Evolutionary conservation across 441 rosid genomes (phyloP).

Genomic region (Brassica balearica): DNA sequence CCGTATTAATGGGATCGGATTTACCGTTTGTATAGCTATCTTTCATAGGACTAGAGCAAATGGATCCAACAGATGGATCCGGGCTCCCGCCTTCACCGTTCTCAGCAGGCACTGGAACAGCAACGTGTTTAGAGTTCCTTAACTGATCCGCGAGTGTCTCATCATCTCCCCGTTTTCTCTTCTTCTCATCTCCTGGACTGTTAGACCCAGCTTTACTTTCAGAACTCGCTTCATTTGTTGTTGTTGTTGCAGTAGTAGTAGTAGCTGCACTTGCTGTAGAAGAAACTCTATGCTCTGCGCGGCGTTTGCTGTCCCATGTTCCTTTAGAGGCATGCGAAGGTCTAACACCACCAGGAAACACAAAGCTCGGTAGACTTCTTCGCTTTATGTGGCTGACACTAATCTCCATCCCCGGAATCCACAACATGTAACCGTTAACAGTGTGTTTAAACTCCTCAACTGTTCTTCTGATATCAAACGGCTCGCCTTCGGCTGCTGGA

Average conservation of each 20-base stretch:
- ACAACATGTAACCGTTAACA: slow-evolving; percentile 60
- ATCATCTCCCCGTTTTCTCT: slow-evolving; percentile 70
- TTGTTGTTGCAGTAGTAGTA: neutral
- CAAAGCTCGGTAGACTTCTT: slow-evolving; percentile 75
- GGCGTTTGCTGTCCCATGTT: slow-evolving; percentile 75
- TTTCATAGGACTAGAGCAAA: slow-evolving; percentile 49
- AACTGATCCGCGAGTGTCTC: slow-evolving; percentile 43
- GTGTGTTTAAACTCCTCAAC: slow-evolving; percentile 84
- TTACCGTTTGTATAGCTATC: slow-evolving; percentile 49
- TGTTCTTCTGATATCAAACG: slow-evolving; percentile 87
- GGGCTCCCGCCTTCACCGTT: slow-evolving; percentile 53
- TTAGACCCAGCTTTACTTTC: slow-evolving; percentile 64
- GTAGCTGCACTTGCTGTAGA: slow-evolving; percentile 31
- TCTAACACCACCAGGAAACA: slow-evolving; percentile 85
- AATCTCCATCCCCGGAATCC: slow-evolving; percentile 93
- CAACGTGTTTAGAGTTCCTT: slow-evolving; percentile 42
- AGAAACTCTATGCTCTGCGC: slow-evolving; percentile 51
- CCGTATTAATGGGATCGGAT: slow-evolving; percentile 39
- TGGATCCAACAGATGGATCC: slow-evolving; percentile 50
- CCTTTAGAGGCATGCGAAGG: slow-evolving; percentile 71
- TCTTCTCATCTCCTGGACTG: slow-evolving; percentile 63
- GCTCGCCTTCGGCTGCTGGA: slow-evolving; percentile 77
- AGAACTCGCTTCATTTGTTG: slow-evolving; percentile 35
- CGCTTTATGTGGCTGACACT: slow-evolving; percentile 74
- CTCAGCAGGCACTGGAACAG: slow-evolving; percentile 50